phyloP scores from a whole-genome alignment of 202 grass and related monocot species.

The Digitaria exilis region DNA sequence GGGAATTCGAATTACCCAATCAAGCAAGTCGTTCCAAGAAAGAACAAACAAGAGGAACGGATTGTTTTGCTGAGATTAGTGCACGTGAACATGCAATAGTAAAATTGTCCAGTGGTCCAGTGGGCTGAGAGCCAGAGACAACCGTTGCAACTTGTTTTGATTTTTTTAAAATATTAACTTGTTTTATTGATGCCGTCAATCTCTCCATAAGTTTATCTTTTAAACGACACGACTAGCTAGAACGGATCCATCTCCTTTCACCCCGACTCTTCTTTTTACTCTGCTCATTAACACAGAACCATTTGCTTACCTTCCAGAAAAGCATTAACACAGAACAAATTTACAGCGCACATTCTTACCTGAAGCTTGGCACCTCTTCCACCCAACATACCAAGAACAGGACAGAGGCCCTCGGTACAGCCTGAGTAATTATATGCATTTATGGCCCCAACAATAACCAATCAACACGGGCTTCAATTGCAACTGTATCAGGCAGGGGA shows the following conservation, averaged over 20 bases:
- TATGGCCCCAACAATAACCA: neutral
- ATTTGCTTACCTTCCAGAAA: neutral
- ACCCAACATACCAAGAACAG: neutral
- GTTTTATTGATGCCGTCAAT: slow-evolving; percentile 37
- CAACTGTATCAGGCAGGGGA: slow-evolving; percentile 17
- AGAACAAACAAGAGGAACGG: neutral
- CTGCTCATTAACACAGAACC: neutral
- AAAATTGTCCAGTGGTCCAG: slow-evolving; percentile 21
- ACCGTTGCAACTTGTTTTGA: slow-evolving; percentile 50
- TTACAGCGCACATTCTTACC: neutral
- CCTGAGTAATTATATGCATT: slow-evolving; percentile 31
- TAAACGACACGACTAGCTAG: slow-evolving; percentile 17
- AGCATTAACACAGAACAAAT: slow-evolving; percentile 1
- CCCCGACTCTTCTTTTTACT: neutral
- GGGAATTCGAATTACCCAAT: slow-evolving; percentile 10
- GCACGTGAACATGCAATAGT: slow-evolving; percentile 16
- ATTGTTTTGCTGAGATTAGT: neutral
- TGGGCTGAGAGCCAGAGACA: neutral
- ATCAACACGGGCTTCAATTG: neutral
- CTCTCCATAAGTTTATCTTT: neutral
- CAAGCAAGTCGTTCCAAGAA: neutral
- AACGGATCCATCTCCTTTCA: slow-evolving; percentile 21
- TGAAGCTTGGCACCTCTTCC: neutral
- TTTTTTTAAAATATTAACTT: too few relatives aligned
- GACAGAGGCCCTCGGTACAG: slow-evolving; percentile 8